These are phyloP conservation scores for Pythium dissimile DNA, from an alignment of 352 stramenopile genomes.

Conservation along the genomic window DNA sequence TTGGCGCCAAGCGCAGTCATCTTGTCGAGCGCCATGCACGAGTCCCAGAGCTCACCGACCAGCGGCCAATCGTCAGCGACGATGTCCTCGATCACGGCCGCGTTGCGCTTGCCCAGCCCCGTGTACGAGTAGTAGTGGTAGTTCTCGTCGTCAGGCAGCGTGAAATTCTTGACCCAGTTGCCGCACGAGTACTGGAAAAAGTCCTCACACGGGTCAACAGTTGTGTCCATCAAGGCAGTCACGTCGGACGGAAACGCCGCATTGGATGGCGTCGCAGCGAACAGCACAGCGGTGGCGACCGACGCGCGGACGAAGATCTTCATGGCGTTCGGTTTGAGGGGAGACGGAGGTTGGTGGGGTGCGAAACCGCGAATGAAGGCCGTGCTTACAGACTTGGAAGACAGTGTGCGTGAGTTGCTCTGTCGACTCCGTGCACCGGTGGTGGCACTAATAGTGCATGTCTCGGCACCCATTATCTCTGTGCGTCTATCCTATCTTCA, in stretches of 20 bases:
- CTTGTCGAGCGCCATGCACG: slow-evolving; percentile 5
- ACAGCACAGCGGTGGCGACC: neutral
- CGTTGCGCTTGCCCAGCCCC: slow-evolving; percentile 18
- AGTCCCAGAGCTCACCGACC: slow-evolving; percentile 26
- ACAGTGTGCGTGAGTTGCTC: too few relatives aligned
- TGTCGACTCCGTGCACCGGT: too few relatives aligned
- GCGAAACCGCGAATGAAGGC: too few relatives aligned
- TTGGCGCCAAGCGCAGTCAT: slow-evolving; percentile 1
- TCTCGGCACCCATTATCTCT: too few relatives aligned
- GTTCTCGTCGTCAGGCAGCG: slow-evolving; percentile 13
- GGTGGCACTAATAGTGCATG: too few relatives aligned
- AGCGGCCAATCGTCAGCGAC: slow-evolving; percentile 26
- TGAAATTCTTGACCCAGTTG: slow-evolving; percentile 25
- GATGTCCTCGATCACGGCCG: slow-evolving; percentile 20
- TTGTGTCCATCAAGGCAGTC: slow-evolving; percentile 19
- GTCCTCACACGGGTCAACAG: slow-evolving; percentile 27
- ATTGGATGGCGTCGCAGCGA: neutral
- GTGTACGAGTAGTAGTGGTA: slow-evolving; percentile 22
- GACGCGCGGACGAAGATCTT: neutral
- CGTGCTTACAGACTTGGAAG: too few relatives aligned
- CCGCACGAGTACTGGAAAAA: slow-evolving; percentile 27
- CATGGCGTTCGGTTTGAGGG: too few relatives aligned
- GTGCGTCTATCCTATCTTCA: too few relatives aligned
- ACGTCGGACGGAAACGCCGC: slow-evolving; percentile 14
- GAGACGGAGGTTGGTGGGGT: too few relatives aligned